Evolutionary conservation across 345 rosid species (phyloP).

Genomic region (Lumnitzera racemosa): DNA sequence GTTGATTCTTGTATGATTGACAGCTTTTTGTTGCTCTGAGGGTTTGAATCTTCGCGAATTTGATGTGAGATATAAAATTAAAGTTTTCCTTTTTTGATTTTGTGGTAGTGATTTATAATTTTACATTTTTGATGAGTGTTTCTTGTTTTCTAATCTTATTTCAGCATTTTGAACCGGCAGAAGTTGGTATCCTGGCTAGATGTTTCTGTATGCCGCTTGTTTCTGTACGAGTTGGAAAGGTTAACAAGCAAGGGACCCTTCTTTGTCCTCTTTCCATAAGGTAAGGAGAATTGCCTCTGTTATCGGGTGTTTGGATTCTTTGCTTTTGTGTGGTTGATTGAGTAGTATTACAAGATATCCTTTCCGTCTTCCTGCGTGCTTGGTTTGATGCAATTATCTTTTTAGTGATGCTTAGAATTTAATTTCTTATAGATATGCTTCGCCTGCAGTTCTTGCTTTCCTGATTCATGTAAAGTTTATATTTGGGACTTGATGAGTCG

Average conservation of each 20-base stretch:
- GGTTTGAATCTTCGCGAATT: too few species aligned
- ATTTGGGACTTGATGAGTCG: too few species aligned
- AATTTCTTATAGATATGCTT: too few species aligned
- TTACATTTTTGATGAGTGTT: not conserved
- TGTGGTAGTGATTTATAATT: not conserved
- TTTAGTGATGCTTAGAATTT: too few species aligned
- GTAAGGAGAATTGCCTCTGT: conserved; percentile 29
- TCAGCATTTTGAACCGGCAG: conserved; percentile 89
- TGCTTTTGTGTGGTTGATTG: not conserved
- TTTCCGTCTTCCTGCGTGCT: too few species aligned
- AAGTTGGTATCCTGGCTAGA: conserved; percentile 87
- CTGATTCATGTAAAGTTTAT: too few species aligned
- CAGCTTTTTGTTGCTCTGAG: too few species aligned
- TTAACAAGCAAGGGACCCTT: conserved; percentile 55
- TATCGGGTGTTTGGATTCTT: not conserved
- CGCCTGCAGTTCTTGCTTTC: too few species aligned
- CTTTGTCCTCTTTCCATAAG: conserved; percentile 65
- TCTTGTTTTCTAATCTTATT: not conserved
- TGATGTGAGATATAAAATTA: too few species aligned
- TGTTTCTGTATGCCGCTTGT: conserved; percentile 95
- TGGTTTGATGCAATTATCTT: too few species aligned
- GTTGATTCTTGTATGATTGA: too few species aligned
- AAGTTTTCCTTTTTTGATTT: not conserved
- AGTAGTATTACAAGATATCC: conserved; percentile 3
- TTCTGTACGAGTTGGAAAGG: conserved; percentile 82